These are phyloP conservation scores for Boechera retrofracta DNA, from an alignment of 345 rosid species.

Conservation along the genomic window DNA sequence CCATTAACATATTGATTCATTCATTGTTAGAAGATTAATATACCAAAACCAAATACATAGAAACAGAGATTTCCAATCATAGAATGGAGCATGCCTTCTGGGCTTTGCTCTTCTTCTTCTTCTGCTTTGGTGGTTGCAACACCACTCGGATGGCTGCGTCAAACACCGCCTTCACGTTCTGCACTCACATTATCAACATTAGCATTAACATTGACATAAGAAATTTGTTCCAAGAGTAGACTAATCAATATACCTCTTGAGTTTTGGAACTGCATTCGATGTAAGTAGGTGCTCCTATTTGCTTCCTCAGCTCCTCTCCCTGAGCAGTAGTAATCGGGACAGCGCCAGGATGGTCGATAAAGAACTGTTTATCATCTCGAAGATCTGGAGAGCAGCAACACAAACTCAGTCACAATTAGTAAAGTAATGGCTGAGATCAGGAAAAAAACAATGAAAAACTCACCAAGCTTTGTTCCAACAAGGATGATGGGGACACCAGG, in stretches of 20 bases:
- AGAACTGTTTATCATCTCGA: slow-evolving; percentile 91
- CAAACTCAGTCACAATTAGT: slow-evolving; percentile 16
- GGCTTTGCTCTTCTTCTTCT: slow-evolving; percentile 91
- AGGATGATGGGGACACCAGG: slow-evolving; percentile 93
- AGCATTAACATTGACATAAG: neutral
- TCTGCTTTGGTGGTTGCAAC: slow-evolving; percentile 91
- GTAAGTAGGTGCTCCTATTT: slow-evolving; percentile 76
- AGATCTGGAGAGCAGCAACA: slow-evolving; percentile 62
- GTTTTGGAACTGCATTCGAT: slow-evolving; percentile 96
- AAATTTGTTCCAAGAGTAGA: neutral
- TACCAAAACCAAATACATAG: slow-evolving; percentile 31
- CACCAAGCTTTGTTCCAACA: slow-evolving; percentile 97
- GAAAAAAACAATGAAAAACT: slow-evolving; percentile 27
- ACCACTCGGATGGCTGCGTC: slow-evolving; percentile 93
- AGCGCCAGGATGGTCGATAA: slow-evolving; percentile 90
- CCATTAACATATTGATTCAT: slow-evolving; percentile 30
- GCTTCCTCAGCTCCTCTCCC: slow-evolving; percentile 95
- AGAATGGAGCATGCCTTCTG: slow-evolving; percentile 89
- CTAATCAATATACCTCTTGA: slow-evolving; percentile 70
- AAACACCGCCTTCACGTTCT: slow-evolving; percentile 94
- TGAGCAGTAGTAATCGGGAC: slow-evolving; percentile 79
- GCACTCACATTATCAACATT: slow-evolving; percentile 25
- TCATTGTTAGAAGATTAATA: slow-evolving; percentile 29
- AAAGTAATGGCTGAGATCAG: neutral
- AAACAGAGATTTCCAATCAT: slow-evolving; percentile 48